Percentiles rank a stretch among this genome's conserved stretches.
Evolutionary conservation across 345 rosid species (phyloP).

Genomic region (Hevea brasiliensis): DNA sequence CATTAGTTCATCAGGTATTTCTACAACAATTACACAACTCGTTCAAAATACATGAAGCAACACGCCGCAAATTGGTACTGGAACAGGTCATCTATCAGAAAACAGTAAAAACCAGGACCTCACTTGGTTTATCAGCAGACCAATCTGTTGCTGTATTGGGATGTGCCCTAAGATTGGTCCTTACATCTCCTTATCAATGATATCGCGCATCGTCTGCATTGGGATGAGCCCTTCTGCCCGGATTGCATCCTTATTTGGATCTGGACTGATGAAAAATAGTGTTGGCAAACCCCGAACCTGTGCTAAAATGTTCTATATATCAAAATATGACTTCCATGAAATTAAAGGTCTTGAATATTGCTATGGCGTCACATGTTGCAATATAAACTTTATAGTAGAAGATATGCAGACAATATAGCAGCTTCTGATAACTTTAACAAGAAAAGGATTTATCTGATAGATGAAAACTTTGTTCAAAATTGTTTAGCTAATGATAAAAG

Average conservation of each 20-base stretch:
- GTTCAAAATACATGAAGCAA: neutral
- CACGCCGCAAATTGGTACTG: neutral
- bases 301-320: neutral
- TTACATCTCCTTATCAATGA: conserved; percentile 73
- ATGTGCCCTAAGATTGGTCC: neutral
- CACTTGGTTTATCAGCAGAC: neutral
- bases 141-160: neutral
- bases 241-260: conserved; percentile 81
- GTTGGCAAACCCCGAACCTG: conserved; percentile 97
- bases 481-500: neutral
- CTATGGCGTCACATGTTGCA: too few relatives aligned
- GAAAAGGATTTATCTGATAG: neutral
- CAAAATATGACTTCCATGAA: neutral
- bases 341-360: neutral
- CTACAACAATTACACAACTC: neutral
- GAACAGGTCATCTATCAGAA: neutral
- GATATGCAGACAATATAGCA: too few relatives aligned
- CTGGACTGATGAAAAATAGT: conserved; percentile 77
- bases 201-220: conserved; percentile 41
- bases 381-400: too few relatives aligned
- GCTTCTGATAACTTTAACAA: neutral
- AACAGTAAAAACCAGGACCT: neutral
- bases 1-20: neutral
- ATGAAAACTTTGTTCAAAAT: neutral
- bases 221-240: conserved; percentile 92